Evolutionary conservation across 192 early-diverging fungal species (phyloP).

Genomic region (Backusella parvicylindrica): DNA sequence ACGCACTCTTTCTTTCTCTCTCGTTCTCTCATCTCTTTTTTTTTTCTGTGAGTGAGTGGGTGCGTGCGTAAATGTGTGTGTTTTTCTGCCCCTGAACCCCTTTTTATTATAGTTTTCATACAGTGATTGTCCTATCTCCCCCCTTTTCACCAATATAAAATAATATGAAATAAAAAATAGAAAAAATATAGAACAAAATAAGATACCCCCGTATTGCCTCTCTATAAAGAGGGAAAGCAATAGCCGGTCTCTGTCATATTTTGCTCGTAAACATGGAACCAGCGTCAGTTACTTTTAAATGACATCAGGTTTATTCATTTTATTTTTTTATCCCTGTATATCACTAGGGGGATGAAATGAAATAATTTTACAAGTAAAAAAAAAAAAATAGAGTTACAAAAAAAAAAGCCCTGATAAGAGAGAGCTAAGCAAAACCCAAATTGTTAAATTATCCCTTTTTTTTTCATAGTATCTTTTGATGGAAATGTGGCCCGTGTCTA

Average conservation of each 20-base stretch:
- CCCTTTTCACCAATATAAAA: neutral
- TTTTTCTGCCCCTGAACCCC: neutral
- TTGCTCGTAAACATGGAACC: neutral
- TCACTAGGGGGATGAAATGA: neutral
- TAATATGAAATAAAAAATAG: neutral
- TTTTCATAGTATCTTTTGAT: neutral
- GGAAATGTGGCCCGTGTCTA: slow-evolving; percentile 14
- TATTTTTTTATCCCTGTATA: neutral
- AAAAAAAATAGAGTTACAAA: neutral
- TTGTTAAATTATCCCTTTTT: neutral
- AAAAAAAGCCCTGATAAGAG: neutral
- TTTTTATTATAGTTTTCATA: slow-evolving; percentile 1
- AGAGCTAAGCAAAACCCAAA: neutral
- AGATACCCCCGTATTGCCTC: neutral
- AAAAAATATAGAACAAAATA: neutral
- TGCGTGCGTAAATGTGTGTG: no score
- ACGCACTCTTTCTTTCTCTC: neutral
- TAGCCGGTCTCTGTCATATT: neutral
- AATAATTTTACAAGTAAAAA: neutral
- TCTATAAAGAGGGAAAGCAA: neutral
- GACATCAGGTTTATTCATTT: neutral
- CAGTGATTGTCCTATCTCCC: neutral
- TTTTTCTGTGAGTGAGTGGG: neutral
- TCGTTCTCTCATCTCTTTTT: neutral
- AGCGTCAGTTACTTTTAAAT: neutral